A percentile compares a stretch with the other conserved stretches of the same genome.
phyloP scores from a whole-genome alignment of 2,329 filamentous ascomycete species.

The Aspergillus fumigatiaffinis region DNA sequence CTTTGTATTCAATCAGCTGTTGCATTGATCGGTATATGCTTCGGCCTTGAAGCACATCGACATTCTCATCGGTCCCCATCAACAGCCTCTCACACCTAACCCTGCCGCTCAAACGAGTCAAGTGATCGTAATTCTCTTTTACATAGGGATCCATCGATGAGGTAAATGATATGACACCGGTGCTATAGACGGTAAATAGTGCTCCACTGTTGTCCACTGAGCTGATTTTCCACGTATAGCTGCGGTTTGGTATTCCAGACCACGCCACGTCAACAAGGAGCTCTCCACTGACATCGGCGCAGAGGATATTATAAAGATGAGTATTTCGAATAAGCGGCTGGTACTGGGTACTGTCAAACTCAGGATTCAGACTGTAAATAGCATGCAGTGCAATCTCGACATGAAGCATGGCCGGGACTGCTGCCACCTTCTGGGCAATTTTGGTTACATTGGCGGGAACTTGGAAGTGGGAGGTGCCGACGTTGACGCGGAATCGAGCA shows the following conservation, averaged over 20 bases:
- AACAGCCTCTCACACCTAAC: slow-evolving; percentile 16
- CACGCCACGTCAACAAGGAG: too few relatives aligned
- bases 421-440: slow-evolving; percentile 36
- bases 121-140: slow-evolving; percentile 23
- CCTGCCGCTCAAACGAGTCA: slow-evolving; percentile 31
- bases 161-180: slow-evolving; percentile 8
- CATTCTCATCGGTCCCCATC: slow-evolving; percentile 2
- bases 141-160: slow-evolving; percentile 13
- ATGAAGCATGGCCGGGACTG: slow-evolving; percentile 39
- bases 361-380: too few relatives aligned
- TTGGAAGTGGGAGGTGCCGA: not conserved
- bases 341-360: too few relatives aligned
- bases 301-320: too few relatives aligned
- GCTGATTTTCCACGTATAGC: too few relatives aligned
- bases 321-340: too few relatives aligned
- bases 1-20: slow-evolving; percentile 16
- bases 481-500: slow-evolving; percentile 12
- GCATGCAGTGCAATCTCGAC: slow-evolving; percentile 27
- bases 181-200: not conserved
- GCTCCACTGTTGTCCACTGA: not conserved
- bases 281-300: too few relatives aligned
- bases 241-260: too few relatives aligned
- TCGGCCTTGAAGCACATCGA: slow-evolving; percentile 15
- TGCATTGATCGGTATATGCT: slow-evolving; percentile 19
- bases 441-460: slow-evolving; percentile 7